phyloP scores from a whole-genome alignment of 805 yeast species.

The Zygotorulaspora chibaensis region DNA sequence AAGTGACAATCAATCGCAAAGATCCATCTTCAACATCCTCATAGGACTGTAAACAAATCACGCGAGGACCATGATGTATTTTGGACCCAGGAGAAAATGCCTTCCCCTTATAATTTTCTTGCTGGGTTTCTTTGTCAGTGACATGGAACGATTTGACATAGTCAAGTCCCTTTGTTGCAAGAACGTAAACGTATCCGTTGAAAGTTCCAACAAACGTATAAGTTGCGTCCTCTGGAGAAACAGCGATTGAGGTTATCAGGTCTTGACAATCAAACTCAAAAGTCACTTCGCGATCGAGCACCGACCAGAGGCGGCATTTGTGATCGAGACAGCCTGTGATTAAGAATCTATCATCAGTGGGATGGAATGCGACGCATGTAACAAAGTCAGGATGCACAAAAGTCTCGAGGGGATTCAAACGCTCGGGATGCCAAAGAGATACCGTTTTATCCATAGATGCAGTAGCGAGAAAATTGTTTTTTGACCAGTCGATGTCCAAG shows the following conservation, averaged over 20 bases:
- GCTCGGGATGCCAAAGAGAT: conserved; percentile 77
- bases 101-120: conserved; percentile 1
- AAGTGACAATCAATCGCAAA: conserved; percentile 53
- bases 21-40: conserved; percentile 30
- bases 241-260: conserved; percentile 67
- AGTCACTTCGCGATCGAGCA: conserved; percentile 64
- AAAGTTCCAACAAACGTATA: conserved; percentile 71
- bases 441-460: conserved; percentile 85
- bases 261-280: conserved; percentile 58
- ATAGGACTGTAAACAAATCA: conserved; percentile 69
- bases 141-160: conserved; percentile 43
- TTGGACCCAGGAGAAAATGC: conserved; percentile 9
- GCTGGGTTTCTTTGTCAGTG: conserved; percentile 36
- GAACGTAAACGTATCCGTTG: conserved; percentile 58
- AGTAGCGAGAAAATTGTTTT: conserved; percentile 71
- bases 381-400: conserved; percentile 79
- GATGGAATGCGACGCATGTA: conserved; percentile 75
- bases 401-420: conserved; percentile 55
- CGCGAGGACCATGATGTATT: conserved; percentile 46
- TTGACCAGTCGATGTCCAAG: conserved; percentile 81
- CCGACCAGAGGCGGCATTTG: conserved; percentile 74
- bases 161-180: conserved; percentile 62
- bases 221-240: conserved; percentile 61
- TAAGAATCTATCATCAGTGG: conserved; percentile 82
- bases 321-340: conserved; percentile 78